Evolutionary conservation across 2,329 filamentous ascomycete species (phyloP), one percentile per base, ranked within the genome.

Genomic region (Nigrospora sphaerica): DNA sequence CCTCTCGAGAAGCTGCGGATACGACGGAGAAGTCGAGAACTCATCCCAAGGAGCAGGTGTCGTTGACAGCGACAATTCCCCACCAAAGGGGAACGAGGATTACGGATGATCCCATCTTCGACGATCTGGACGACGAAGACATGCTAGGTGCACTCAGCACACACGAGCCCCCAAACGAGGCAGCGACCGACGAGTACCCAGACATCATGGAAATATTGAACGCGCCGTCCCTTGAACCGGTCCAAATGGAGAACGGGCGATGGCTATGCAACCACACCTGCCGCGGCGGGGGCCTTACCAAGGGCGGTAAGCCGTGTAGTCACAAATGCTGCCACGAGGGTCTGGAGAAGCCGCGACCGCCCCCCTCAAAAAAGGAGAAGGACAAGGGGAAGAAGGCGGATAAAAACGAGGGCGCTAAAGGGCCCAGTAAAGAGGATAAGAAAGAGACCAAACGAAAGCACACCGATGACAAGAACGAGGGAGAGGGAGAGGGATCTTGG

Each of bases 221-320:
- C 39, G 46, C 48, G 9, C 39, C 37, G 52, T 46, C 40, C 4
- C 40, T 35, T 9, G 61, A 74, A 40, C 73, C 80, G 5, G 60
- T 66, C 1, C 74, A 73, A 54, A 73, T 90, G 50, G 63, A 71
- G 0, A 91, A 87, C 57, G 86, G 86, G 0, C 86, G 76, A 57
- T 91, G 83, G 80, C 74, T 75, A 33, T 92, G 87, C 64, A 85
- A 85, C 48, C 87, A 92, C 57, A 63, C 63, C 16, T 91, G 87
- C 46, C 57, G 58, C n/a, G 67, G 68, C 42, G 63, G 61, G 2
- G 57, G 58, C 2, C 56, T 56, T 18, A 66, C 66, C 1, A 63
- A 62, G 48, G 59, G 62, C 35, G 68, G 70, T 5, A 67, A 64
- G 32, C 52, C 47, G 32, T 91, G 87, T 62, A 86, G 81, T 54